A percentile compares a stretch with the other conserved stretches of the same genome.
phyloP scores from a whole-genome alignment of 2,329 filamentous ascomycete genomes.

The Aspergillus brunneoviolaceus region DNA sequence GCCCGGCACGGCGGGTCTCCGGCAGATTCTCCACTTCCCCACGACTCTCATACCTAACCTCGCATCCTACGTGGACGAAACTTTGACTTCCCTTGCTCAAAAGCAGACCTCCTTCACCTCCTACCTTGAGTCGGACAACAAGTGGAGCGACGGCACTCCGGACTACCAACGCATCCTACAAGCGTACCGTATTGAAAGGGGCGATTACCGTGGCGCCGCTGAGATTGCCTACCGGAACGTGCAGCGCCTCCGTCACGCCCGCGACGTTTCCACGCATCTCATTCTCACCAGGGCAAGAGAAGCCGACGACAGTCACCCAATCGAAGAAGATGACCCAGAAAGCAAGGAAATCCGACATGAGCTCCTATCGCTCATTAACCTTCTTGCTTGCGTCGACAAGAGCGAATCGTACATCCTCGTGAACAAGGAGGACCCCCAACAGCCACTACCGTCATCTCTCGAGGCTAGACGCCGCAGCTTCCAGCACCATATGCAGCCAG shows the following conservation, averaged over 20 bases:
- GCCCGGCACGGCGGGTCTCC: conserved; percentile 46
- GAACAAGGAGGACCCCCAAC: conserved; percentile 41
- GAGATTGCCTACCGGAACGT: conserved; percentile 58
- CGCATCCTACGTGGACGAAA: conserved; percentile 73
- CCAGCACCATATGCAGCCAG: conserved; percentile 35
- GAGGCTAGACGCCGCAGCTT: conserved; percentile 33
- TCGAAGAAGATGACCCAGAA: conserved; percentile 46
- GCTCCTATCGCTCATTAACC: conserved; percentile 90
- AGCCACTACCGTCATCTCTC: conserved; percentile 33
- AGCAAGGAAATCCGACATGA: conserved; percentile 62
- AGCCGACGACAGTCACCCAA: conserved; percentile 28
- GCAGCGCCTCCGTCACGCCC: conserved; percentile 48
- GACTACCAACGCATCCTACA: conserved; percentile 90
- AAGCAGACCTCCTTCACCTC: conserved; percentile 62
- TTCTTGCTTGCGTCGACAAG: conserved; percentile 78
- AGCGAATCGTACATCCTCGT: conserved; percentile 74
- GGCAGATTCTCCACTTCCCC: conserved; percentile 69
- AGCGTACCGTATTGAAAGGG: conserved; percentile 79
- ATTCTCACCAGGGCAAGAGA: conserved; percentile 38
- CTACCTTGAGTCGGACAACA: conserved; percentile 38
- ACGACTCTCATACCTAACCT: conserved; percentile 65
- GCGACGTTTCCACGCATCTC: conserved; percentile 36
- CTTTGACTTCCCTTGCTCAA: conserved; percentile 70
- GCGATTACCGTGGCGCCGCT: conserved; percentile 79
- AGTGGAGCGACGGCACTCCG: conserved; percentile 44